These are phyloP conservation scores for Penicillium sp. DNA, from an alignment of 2,329 filamentous ascomycete genomes.

Conservation along the genomic window DNA sequence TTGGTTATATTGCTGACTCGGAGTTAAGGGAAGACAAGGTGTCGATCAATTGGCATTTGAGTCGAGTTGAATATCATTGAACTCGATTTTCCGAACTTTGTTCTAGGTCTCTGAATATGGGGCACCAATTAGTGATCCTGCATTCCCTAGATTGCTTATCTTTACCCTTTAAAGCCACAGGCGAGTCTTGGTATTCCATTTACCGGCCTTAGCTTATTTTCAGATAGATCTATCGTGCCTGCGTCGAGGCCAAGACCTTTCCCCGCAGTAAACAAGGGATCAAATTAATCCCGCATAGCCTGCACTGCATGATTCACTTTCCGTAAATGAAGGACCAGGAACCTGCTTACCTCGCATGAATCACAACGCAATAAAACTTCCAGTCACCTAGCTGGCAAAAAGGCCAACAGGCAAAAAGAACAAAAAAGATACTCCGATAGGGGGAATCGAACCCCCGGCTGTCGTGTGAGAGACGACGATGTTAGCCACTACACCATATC, in stretches of 20 bases:
- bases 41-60: neutral
- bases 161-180: too few species aligned
- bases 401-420: too few species aligned
- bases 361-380: neutral
- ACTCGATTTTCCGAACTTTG: neutral
- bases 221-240: neutral
- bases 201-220: neutral
- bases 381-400: too few species aligned
- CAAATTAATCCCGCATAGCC: neutral
- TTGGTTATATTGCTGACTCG: neutral
- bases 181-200: neutral
- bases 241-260: neutral
- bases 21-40: neutral
- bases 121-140: too few species aligned
- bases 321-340: neutral
- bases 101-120: too few species aligned
- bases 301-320: neutral
- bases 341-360: neutral
- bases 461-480: slow-evolving; percentile 32
- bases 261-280: neutral
- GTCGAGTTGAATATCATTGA: neutral
- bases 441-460: slow-evolving; percentile 33
- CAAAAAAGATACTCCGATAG: slow-evolving; percentile 20
- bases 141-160: too few species aligned
- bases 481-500: slow-evolving; percentile 28